phyloP scores from a whole-genome alignment of 805 yeast species.

The Vanderwaltozyma yarrowii region DNA sequence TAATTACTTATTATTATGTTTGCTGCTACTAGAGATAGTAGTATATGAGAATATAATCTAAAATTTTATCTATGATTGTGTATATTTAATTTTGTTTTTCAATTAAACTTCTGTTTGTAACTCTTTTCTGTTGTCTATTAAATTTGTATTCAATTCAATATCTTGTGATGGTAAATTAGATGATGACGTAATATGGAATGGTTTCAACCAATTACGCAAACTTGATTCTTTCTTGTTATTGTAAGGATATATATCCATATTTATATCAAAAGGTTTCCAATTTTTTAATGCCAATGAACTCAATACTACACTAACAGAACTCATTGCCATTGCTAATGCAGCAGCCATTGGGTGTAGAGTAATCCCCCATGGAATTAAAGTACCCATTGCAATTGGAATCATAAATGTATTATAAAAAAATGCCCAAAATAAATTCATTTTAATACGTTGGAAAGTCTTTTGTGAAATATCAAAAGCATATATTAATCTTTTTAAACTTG shows the following conservation, averaged over 20 bases:
- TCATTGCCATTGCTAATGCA: constrained; percentile 85
- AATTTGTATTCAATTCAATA: constrained; percentile 1
- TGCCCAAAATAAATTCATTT: constrained; percentile 81
- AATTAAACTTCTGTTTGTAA: no score
- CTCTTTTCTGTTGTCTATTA: no score
- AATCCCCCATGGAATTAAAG: constrained; percentile 67
- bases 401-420: constrained; percentile 71
- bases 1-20: no score
- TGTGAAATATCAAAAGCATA: constrained; percentile 60
- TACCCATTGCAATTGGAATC: constrained; percentile 92
- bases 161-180: background rate
- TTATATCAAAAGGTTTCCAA: constrained; percentile 37
- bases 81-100: no score
- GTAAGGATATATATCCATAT: background rate
- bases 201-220: background rate
- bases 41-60: no score
- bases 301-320: constrained; percentile 80
- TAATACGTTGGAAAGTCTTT: constrained; percentile 62
- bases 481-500: constrained; percentile 38
- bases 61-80: no score
- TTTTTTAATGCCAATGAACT: constrained; percentile 63
- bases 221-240: background rate
- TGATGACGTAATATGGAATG: background rate
- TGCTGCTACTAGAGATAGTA: no score
- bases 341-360: constrained; percentile 83